Base-by-base conservation (phyloP, 768 basidiomycete genomes). In the Boletus rubropictus region DNA sequence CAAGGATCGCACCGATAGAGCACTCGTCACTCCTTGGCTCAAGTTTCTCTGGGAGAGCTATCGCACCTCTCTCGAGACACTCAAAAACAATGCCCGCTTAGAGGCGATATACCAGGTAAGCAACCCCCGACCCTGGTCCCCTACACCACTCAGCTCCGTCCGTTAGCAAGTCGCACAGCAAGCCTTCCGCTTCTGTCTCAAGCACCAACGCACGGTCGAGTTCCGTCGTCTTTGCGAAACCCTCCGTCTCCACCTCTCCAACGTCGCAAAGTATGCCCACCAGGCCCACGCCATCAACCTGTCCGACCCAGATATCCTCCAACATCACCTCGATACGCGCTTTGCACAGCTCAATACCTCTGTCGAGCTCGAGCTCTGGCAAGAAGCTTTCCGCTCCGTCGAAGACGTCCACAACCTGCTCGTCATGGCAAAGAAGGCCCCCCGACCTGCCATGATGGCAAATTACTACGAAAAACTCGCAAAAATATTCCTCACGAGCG, bases 41-140 rank as follows among this genome's bases (percentile, higher is more conserved):
- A 93, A 94, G 63, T 96, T 97, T 68, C 77, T 93, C n/a, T 98
- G 94, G 93, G 95, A 98, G 74, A 90, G 89, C 57, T 97, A 97
- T 64, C 83, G 95, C 47, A 96, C 91, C 17, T 91, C 88, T 1
- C 73, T 99, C 34, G 95, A 98, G 72, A 93, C 93, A 3, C 76
- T 97, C 54, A 95, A 97, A 65, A 95, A 96, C 64, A 97, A 96
- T 61, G 88, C 91, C 15, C 74, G 95, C 15, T 70, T 98, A 32
- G 95, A 99, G 69, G 71, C 74, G 15, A 90, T 98, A 52, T 99
- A 99, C 70, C 95, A 97, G 78, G 91, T 88, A 39, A 46, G 82
- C 68, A 8, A 0, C 8, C 9, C n/a, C 7, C 2, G 3, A 2
- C 32, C 15, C 2, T n/a, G 5, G 4, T n/a, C 3, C n/a, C 9